Percentiles rank a stretch among this genome's conserved stretches.
Conservation (phyloP, 129 eudicot species). For the Tagetes patula region DNA sequence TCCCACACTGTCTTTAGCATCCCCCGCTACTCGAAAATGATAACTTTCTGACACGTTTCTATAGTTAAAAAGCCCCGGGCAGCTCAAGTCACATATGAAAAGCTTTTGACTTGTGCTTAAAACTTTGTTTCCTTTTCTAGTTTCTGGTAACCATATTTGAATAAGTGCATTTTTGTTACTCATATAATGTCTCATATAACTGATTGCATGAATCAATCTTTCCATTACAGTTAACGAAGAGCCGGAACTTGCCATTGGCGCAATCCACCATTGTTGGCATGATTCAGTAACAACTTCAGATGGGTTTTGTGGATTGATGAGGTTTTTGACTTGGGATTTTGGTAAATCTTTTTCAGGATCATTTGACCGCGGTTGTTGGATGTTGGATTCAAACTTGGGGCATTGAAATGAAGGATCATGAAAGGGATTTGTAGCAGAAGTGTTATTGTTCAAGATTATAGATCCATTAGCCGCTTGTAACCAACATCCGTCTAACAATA, state of each 20-base stretch:
- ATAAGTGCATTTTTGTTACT: slow-evolving; percentile 56
- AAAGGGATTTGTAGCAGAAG: slow-evolving; percentile 21
- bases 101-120: slow-evolving; percentile 73
- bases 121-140: slow-evolving; percentile 47
- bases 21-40: slow-evolving; percentile 52
- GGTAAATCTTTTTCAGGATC: slow-evolving; percentile 41
- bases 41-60: slow-evolving; percentile 65
- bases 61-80: slow-evolving; percentile 62
- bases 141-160: slow-evolving; percentile 87
- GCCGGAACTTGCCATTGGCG: slow-evolving; percentile 44
- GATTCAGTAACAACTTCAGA: slow-evolving; percentile 41
- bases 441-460: slow-evolving; percentile 45
- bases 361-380: slow-evolving; percentile 30
- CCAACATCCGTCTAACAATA: slow-evolving; percentile 88
- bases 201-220: slow-evolving; percentile 56
- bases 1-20: slow-evolving; percentile 50
- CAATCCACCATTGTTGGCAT: slow-evolving; percentile 69
- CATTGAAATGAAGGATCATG: slow-evolving; percentile 60
- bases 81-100: slow-evolving; percentile 58
- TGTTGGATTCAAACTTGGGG: slow-evolving; percentile 48
- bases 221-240: slow-evolving; percentile 67
- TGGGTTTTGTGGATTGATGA: slow-evolving; percentile 41
- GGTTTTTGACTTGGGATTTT: slow-evolving; percentile 33
- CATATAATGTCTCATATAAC: slow-evolving; percentile 45
- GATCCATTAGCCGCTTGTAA: slow-evolving; percentile 67